A percentile compares a stretch with the other conserved stretches of the same genome.
phyloP scores from a whole-genome alignment of 768 basidiomycete genomes.

The Cystobasidium ongulense region DNA sequence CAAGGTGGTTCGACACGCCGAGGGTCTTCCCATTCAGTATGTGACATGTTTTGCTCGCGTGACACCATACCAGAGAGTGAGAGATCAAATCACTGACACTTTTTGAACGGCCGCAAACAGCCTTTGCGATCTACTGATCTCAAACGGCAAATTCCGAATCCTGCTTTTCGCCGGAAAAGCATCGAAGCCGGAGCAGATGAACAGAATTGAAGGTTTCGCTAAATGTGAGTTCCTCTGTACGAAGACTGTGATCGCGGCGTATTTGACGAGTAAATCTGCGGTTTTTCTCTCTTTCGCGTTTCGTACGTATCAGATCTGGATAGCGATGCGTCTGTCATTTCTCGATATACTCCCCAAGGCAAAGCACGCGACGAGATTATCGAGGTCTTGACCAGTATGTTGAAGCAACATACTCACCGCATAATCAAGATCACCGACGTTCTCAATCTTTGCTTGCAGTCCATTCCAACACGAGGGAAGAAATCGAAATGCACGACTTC shows the following conservation, averaged over 20 bases:
- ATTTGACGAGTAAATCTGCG: background rate
- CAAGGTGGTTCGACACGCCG: conserved; percentile 39
- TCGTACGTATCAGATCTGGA: conserved; percentile 36
- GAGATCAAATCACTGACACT: conserved; percentile 14
- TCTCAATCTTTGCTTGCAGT: conserved; percentile 6
- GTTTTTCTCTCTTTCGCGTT: background rate
- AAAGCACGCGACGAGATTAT: conserved; percentile 31
- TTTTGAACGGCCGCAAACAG: no score
- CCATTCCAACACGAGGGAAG: conserved; percentile 29
- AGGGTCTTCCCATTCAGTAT: conserved; percentile 29
- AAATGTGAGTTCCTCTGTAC: conserved; percentile 21
- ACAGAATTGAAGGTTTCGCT: conserved; percentile 34
- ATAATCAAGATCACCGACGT: background rate
- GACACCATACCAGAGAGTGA: background rate
- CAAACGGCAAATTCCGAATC: conserved; percentile 37
- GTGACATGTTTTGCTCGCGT: conserved; percentile 10
- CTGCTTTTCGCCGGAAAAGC: conserved; percentile 40
- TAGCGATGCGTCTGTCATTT: conserved; percentile 34
- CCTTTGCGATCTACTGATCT: conserved; percentile 29
- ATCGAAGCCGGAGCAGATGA: conserved; percentile 32
- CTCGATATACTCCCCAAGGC: conserved; percentile 39
- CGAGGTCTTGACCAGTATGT: conserved; percentile 45
- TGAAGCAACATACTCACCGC: background rate
- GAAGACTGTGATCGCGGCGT: background rate
- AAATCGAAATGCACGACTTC: conserved; percentile 34